Evolutionary conservation across 208 protist species (phyloP), one percentile per base, ranked within the genome.

Genomic region (Leishmania tarentolae): DNA sequence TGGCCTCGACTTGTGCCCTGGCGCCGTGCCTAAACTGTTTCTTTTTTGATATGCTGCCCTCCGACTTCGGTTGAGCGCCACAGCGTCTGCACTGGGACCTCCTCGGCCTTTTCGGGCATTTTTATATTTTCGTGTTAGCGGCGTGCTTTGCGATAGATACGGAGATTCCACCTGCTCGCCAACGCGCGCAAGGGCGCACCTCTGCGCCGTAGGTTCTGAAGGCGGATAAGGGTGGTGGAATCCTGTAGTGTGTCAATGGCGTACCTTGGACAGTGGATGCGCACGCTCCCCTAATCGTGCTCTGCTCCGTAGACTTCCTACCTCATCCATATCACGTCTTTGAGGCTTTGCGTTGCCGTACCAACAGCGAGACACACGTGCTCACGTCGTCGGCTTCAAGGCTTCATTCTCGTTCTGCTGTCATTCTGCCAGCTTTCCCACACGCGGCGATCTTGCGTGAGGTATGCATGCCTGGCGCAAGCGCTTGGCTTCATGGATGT

Each of bases 1-100:
- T 15, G 31, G 9, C 50, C n/a, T 53, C 46, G 28, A 17, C 50
- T 56, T 61, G 13, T 61, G 71, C n/a, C n/a, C 15, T 61, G 50
- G 61, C 50, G 28, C 71, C 71, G 31, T 53, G 31, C 44, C 50
- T 59, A 17, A 76, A 76, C 46, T 76, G 71, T 35, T 76, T 76
- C n/a, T 50, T 76, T 9, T 76, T 46, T 46, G 71, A 76, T 76
- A 50, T 61, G 19, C 31, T 61, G 11, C 71, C 71, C 21, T 50
- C 31, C 4, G 71, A 76, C 50, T 76, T 9, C 50, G 9, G 31
- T 35, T 76, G 31, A 40, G 13, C 31, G 50, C 44, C 44, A 37
- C 52, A 28, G 40, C 42, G 69, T 28, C 2, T 35, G 69, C 44
- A n/a, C 44, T 44, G 13, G 44, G 6, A 24, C 13, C 28, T 31